These are phyloP conservation scores for Termitomyces sp. DNA, from an alignment of 1,284 basidiomycete species.

Conservation along the genomic window DNA sequence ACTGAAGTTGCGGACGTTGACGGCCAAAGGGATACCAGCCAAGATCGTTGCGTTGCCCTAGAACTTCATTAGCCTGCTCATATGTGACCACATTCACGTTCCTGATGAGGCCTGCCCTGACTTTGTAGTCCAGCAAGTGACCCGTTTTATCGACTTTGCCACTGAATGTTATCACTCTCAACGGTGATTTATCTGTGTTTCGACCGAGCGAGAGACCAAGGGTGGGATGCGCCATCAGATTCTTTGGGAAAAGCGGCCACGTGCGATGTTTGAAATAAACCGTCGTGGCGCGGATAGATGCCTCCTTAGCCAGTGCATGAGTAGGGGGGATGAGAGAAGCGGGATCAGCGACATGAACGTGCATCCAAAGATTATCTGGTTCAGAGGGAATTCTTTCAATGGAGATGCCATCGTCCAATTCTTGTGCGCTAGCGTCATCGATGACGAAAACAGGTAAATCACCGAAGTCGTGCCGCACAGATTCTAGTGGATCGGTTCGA, in stretches of 20 bases:
- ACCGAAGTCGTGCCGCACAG: slow-evolving; percentile 83
- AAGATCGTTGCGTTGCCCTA: slow-evolving; percentile 31
- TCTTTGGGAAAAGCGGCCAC: slow-evolving; percentile 65
- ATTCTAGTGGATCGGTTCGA: slow-evolving; percentile 51
- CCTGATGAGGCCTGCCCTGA: slow-evolving; percentile 69
- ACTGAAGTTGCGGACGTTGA: background rate
- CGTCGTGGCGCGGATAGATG: slow-evolving; percentile 46
- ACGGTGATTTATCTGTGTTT: slow-evolving; percentile 28
- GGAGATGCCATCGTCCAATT: slow-evolving; percentile 94
- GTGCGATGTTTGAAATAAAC: slow-evolving; percentile 65
- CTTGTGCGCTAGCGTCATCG: slow-evolving; percentile 78
- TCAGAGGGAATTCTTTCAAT: slow-evolving; percentile 60
- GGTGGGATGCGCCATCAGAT: slow-evolving; percentile 46
- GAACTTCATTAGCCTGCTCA: slow-evolving; percentile 54
- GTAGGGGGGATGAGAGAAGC: slow-evolving; percentile 73
- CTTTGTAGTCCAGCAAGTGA: slow-evolving; percentile 63
- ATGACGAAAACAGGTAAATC: slow-evolving; percentile 83
- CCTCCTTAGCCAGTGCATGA: slow-evolving; percentile 54
- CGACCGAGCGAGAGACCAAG: slow-evolving; percentile 60
- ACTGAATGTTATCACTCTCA: slow-evolving; percentile 79
- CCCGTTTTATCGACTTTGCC: slow-evolving; percentile 63
- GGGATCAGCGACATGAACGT: slow-evolving; percentile 93
- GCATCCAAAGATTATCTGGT: slow-evolving; percentile 72
- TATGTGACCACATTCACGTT: slow-evolving; percentile 72
- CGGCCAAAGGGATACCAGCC: slow-evolving; percentile 44